phyloP scores from a whole-genome alignment of 1,139 yeast genomes.

The Debaryomycetaceae sp. region DNA sequence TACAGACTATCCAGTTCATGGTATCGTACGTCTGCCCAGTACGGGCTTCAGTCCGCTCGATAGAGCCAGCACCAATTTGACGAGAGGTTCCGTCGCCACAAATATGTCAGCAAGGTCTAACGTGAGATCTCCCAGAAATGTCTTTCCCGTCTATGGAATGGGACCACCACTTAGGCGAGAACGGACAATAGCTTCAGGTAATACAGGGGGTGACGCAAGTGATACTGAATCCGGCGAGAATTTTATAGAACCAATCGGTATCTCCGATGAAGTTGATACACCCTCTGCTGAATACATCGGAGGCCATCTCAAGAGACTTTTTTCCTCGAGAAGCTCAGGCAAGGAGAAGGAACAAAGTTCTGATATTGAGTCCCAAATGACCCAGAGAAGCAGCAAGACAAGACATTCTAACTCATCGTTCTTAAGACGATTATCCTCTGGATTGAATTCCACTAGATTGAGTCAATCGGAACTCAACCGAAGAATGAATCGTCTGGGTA shows the following conservation, averaged over 20 bases:
- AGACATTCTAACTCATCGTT: background rate
- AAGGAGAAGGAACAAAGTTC: background rate
- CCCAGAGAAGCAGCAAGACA: background rate
- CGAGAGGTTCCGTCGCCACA: constrained; percentile 3
- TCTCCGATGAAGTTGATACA: constrained; percentile 4
- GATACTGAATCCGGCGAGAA: constrained; percentile 4
- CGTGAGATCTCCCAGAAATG: constrained; percentile 64
- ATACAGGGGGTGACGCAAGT: constrained; percentile 3
- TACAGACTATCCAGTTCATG: constrained; percentile 1
- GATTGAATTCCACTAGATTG: background rate
- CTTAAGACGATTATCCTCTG: constrained; percentile 1
- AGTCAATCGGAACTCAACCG: constrained; percentile 12
- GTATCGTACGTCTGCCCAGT: background rate
- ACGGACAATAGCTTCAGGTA: constrained; percentile 49
- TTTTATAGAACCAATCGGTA: constrained; percentile 4
- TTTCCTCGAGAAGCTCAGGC: constrained; percentile 11
- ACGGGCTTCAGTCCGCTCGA: background rate
- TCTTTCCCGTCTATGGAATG: constrained; percentile 78
- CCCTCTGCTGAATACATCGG: constrained; percentile 30
- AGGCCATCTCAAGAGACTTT: constrained; percentile 18
- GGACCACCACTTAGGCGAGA: constrained; percentile 58
- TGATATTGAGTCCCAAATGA: background rate
- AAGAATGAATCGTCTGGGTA: constrained; percentile 15
- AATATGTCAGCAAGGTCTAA: constrained; percentile 2
- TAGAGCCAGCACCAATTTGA: background rate